phyloP scores from a whole-genome alignment of 768 basidiomycete species.

The Suillus subaureus region DNA sequence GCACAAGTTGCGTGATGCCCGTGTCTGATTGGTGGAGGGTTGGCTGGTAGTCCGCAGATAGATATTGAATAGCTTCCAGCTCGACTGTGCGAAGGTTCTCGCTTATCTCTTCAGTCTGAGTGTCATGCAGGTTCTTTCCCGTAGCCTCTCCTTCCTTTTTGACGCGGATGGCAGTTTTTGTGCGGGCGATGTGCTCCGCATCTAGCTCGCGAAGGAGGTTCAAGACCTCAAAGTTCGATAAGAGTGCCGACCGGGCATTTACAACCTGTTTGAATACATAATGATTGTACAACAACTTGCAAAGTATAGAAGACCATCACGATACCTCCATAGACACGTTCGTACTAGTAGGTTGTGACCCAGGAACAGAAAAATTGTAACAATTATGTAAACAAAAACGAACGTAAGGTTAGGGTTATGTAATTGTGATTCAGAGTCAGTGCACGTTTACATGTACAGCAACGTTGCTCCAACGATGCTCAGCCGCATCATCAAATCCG shows the following conservation, averaged over 20 bases:
- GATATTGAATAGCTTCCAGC: conserved; percentile 86
- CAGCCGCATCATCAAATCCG: not conserved
- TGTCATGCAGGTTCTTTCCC: conserved; percentile 31
- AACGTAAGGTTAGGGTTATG: conserved; percentile 2
- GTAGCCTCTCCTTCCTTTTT: conserved; percentile 76
- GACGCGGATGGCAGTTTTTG: conserved; percentile 69
- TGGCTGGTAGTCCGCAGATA: conserved; percentile 75
- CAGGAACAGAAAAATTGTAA: not conserved
- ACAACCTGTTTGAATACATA: conserved; percentile 18
- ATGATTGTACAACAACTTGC: not conserved
- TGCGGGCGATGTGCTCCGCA: conserved; percentile 66
- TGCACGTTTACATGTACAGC: too few species aligned
- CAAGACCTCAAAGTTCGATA: conserved; percentile 89
- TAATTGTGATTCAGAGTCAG: too few species aligned
- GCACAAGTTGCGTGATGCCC: conserved; percentile 66
- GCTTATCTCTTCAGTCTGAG: conserved; percentile 57
- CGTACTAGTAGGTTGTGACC: not conserved
- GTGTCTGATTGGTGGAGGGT: conserved; percentile 64
- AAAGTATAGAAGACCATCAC: not conserved
- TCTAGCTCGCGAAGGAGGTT: conserved; percentile 76
- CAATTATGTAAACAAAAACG: too few species aligned
- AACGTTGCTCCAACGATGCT: not conserved
- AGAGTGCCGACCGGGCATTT: conserved; percentile 72
- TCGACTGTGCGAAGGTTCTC: conserved; percentile 86
- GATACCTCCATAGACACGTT: conserved; percentile 7